These are phyloP conservation scores for Ceratocystis lukuohia DNA, from an alignment of 2,329 filamentous ascomycete genomes.

Conservation along the genomic window DNA sequence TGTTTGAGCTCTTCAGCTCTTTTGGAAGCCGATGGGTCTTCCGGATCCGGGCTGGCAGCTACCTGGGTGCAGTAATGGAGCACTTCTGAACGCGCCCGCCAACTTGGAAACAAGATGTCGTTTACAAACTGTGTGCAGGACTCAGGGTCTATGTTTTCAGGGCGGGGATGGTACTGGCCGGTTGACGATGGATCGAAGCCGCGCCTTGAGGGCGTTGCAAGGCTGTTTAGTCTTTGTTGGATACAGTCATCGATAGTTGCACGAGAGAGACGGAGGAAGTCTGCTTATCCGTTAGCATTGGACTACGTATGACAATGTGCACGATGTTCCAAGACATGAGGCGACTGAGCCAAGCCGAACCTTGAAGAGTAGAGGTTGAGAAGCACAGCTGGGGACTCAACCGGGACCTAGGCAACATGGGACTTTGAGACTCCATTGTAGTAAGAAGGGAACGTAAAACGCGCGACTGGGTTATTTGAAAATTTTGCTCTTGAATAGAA, in stretches of 20 bases:
- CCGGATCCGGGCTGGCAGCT: conserved; percentile 72
- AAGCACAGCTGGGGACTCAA: conserved; percentile 70
- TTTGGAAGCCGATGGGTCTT: conserved; percentile 64
- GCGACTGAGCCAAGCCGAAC: conserved; percentile 30
- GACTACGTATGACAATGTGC: neutral
- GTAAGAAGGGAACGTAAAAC: neutral
- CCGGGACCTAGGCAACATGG: neutral
- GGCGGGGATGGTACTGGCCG: conserved; percentile 37
- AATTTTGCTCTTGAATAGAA: neutral
- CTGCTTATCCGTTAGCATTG: conserved; percentile 33
- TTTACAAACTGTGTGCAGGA: conserved; percentile 63
- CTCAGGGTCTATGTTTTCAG: conserved; percentile 39
- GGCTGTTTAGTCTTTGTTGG: conserved; percentile 79
- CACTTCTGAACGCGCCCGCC: conserved; percentile 71
- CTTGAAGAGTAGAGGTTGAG: conserved; percentile 53
- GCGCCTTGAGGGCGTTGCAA: conserved; percentile 57
- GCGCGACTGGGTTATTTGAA: neutral
- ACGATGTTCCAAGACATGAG: neutral
- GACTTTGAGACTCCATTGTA: conserved; percentile 10
- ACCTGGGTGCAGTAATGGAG: conserved; percentile 82
- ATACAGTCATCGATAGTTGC: conserved; percentile 85
- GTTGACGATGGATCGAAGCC: conserved; percentile 71
- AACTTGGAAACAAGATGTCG: conserved; percentile 70
- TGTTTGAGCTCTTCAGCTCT: conserved; percentile 57
- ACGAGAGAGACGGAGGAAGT: conserved; percentile 80